Evolutionary conservation across 768 basidiomycete genomes (phyloP).

Genomic region (Mycena sanguinolenta): DNA sequence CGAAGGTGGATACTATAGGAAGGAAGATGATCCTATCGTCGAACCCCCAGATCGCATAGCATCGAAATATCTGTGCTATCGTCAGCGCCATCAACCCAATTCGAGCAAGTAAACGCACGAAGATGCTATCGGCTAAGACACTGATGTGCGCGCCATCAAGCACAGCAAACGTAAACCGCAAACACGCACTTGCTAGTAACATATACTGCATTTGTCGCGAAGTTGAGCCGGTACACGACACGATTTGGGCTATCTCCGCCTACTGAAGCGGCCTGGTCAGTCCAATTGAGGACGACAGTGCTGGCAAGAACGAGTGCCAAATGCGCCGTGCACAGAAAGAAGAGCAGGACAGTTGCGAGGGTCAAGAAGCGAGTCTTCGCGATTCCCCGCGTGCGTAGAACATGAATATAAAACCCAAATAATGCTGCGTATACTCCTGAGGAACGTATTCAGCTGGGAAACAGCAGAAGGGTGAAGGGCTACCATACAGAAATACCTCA

Average conservation of each 20-base stretch:
- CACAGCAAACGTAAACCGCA: neutral
- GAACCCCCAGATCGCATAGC: slow-evolving; percentile 25
- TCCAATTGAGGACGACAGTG: neutral
- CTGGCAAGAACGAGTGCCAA: slow-evolving; percentile 7
- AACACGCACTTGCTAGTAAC: slow-evolving; percentile 22
- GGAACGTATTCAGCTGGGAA: neutral
- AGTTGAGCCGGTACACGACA: slow-evolving; percentile 1
- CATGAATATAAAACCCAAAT: slow-evolving; percentile 18
- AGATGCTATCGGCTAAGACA: slow-evolving; percentile 22
- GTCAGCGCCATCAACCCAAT: neutral
- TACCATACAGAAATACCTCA: slow-evolving; percentile 17
- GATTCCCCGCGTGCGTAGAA: slow-evolving; percentile 6
- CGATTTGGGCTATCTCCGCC: neutral
- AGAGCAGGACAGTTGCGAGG: slow-evolving; percentile 6
- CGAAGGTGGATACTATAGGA: slow-evolving; percentile 7
- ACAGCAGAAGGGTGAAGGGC: neutral
- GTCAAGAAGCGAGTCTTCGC: neutral
- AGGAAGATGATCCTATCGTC: neutral
- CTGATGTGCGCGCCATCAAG: neutral
- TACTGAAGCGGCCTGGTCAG: neutral
- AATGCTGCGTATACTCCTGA: slow-evolving; percentile 15
- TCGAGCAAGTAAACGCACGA: slow-evolving; percentile 6
- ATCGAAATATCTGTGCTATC: slow-evolving; percentile 22
- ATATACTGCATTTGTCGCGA: slow-evolving; percentile 5
- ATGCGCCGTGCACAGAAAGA: slow-evolving; percentile 18